These are phyloP conservation scores for Colletotrichum liaoningense DNA, from an alignment of 2,329 filamentous ascomycete genomes.

Conservation along the genomic window DNA sequence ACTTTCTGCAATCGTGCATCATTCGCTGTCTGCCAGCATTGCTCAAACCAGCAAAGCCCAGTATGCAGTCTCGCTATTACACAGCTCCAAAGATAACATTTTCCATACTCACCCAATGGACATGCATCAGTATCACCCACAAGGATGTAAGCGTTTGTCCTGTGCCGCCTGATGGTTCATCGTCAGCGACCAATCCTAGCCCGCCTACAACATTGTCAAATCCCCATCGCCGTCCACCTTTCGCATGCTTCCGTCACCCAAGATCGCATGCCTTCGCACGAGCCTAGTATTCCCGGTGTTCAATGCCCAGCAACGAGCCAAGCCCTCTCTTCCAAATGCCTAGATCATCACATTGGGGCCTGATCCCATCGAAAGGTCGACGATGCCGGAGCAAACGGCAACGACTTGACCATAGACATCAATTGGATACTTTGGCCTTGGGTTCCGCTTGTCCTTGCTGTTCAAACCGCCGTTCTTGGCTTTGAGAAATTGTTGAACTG, in stretches of 20 bases:
- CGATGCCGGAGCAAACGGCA: conserved; percentile 45
- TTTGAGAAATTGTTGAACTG: background rate
- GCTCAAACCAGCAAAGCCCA: conserved; percentile 44
- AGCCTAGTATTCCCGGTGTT: conserved; percentile 38
- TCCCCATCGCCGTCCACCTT: conserved; percentile 46
- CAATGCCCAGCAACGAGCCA: conserved; percentile 47
- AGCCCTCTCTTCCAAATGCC: conserved; percentile 49
- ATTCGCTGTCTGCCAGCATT: background rate
- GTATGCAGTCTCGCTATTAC: conserved; percentile 52
- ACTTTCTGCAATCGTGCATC: background rate
- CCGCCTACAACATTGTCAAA: conserved; percentile 41
- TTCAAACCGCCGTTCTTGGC: background rate
- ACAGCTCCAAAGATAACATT: conserved; percentile 42
- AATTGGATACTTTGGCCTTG: conserved; percentile 41
- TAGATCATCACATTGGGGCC: conserved; percentile 49
- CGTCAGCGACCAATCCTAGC: background rate
- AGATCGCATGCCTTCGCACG: conserved; percentile 33
- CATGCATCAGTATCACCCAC: background rate
- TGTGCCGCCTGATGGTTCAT: background rate
- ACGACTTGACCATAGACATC: conserved; percentile 46
- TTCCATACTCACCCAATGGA: background rate
- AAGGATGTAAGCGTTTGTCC: background rate
- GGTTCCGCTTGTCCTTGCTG: conserved; percentile 25
- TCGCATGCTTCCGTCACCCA: conserved; percentile 47
- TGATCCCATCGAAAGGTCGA: conserved; percentile 47